Conservation (phyloP, 163 green algal species). For the Volvox carteri region DNA sequence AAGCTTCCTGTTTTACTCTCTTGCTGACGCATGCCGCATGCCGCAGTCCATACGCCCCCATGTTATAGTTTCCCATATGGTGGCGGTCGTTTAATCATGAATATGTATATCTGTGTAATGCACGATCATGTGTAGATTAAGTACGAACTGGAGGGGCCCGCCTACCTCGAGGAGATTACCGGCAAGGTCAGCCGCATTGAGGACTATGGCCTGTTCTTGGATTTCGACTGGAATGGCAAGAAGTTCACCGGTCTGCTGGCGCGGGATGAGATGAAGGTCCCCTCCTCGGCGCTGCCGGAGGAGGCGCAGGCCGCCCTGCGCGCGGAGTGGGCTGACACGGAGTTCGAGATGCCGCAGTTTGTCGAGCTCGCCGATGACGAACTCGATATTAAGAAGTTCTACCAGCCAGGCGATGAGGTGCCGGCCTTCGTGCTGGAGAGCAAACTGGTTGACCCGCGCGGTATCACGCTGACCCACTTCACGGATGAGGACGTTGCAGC, state of each 20-base stretch:
- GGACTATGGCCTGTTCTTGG: constrained; percentile 86
- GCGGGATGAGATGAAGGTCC: constrained; percentile 55
- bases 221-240: constrained; percentile 62
- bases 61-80: no score
- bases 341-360: constrained; percentile 40
- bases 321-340: constrained; percentile 48
- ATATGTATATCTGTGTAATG: no score
- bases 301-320: constrained; percentile 40
- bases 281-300: constrained; percentile 4
- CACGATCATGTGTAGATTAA: constrained; percentile 2
- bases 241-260: constrained; percentile 49
- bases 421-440: constrained; percentile 62
- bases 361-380: constrained; percentile 43
- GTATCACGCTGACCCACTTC: constrained; percentile 62
- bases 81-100: no score
- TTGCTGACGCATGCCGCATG: no score
- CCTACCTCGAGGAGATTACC: constrained; percentile 56
- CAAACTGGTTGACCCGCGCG: constrained; percentile 5
- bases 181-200: constrained; percentile 70
- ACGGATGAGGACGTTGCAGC: constrained; percentile 62
- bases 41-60: no score
- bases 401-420: constrained; percentile 44
- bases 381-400: constrained; percentile 45
- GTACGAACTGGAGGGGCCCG: constrained; percentile 44
- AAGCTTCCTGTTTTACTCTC: no score